Evolutionary conservation across 352 stramenopile species (phyloP).

Genomic region (Pythium volutum): DNA sequence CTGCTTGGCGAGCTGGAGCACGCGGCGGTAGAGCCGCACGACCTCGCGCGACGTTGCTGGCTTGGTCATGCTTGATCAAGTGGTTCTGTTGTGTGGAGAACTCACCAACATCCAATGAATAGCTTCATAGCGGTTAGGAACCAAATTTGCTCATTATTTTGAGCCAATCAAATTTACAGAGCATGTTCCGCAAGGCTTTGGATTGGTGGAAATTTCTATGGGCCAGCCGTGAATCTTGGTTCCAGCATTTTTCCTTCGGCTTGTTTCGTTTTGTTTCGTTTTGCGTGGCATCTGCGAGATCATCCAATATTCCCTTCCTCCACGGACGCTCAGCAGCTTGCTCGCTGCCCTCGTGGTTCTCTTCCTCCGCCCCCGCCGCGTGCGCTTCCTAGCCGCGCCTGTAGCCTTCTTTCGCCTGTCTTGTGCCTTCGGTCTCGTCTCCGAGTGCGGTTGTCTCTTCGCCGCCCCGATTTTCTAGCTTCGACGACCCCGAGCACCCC

Average conservation of each 20-base stretch:
- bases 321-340: not conserved
- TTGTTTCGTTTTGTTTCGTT: not conserved
- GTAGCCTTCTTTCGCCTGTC: not conserved
- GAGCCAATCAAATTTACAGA: constrained; percentile 3
- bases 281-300: constrained; percentile 12
- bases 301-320: not conserved
- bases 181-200: not conserved
- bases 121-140: constrained; percentile 11
- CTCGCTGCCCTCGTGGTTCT: not conserved
- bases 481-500: not conserved
- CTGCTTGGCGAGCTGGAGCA: constrained; percentile 79
- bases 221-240: constrained; percentile 1
- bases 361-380: not conserved
- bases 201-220: constrained; percentile 1
- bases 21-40: constrained; percentile 72
- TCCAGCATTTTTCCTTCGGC: not conserved
- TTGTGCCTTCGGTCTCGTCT: not conserved
- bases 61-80: not conserved
- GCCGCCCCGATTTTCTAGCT: not conserved
- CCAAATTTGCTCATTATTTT: not conserved
- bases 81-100: not conserved
- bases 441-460: not conserved
- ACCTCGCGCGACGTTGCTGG: constrained; percentile 57
- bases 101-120: not conserved
- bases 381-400: not conserved